Conservation (phyloP, 768 basidiomycete genomes). For the Podaxis sp. region DNA sequence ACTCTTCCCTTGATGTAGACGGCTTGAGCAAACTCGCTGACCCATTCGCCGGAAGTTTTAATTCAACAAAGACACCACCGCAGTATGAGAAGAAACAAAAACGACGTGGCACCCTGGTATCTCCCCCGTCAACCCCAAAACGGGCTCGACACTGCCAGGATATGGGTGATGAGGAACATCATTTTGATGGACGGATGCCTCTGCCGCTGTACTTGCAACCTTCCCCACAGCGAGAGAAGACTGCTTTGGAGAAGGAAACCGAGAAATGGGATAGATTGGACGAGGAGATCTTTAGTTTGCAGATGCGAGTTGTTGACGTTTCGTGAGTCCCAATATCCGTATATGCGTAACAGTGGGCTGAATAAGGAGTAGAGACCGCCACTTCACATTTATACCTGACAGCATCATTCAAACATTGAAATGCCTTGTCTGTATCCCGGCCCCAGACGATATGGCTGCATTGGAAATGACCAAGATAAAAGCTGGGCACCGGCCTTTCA, state of each 20-base stretch:
- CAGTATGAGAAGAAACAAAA: constrained; percentile 14
- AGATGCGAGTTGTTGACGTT: constrained; percentile 12
- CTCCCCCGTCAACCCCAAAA: constrained; percentile 5
- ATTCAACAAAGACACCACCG: constrained; percentile 33
- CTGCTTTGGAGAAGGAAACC: neutral
- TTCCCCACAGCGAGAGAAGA: constrained; percentile 10
- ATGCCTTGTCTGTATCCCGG: constrained; percentile 12
- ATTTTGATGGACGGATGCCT: constrained; percentile 10
- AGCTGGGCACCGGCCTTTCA: constrained; percentile 18
- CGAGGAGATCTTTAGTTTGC: constrained; percentile 8
- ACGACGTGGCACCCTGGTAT: constrained; percentile 5
- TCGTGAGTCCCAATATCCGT: constrained; percentile 6
- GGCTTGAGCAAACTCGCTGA: constrained; percentile 25
- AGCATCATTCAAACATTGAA: constrained; percentile 12
- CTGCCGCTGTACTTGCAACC: constrained; percentile 11
- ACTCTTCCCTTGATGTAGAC: constrained; percentile 23
- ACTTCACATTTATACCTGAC: constrained; percentile 13
- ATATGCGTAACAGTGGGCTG: neutral
- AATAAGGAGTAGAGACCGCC: constrained; percentile 5
- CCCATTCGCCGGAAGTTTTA: constrained; percentile 62
- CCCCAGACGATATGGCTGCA: constrained; percentile 8
- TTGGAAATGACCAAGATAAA: constrained; percentile 8
- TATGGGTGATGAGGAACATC: constrained; percentile 10
- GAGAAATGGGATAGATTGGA: constrained; percentile 14
- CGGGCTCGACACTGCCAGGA: constrained; percentile 7